Percentiles rank a stretch among this genome's conserved stretches.
These are phyloP conservation scores for Colletotrichum gigasporum DNA, from an alignment of 2,329 filamentous ascomycete genomes.

Conservation along the genomic window DNA sequence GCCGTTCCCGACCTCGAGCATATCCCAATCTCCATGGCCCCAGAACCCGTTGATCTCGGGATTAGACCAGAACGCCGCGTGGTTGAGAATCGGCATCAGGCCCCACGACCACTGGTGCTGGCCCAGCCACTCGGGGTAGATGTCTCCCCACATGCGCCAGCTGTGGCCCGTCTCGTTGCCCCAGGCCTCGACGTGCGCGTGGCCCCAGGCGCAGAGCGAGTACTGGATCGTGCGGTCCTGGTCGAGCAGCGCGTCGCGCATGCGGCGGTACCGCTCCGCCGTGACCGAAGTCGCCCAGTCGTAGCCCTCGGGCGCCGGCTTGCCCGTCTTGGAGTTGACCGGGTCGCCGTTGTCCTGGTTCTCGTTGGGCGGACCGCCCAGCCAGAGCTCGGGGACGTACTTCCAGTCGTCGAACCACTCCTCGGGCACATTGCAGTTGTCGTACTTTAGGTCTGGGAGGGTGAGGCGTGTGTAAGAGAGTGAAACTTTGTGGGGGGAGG, in stretches of 20 bases:
- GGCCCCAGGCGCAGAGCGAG: constrained; percentile 64
- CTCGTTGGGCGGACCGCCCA: constrained; percentile 42
- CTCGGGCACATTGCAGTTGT: constrained; percentile 59
- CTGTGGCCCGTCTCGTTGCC: constrained; percentile 57
- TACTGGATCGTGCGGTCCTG: constrained; percentile 58
- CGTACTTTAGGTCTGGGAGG: constrained; percentile 61
- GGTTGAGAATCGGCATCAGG: constrained; percentile 53
- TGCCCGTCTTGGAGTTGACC: constrained; percentile 40
- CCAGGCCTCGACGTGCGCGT: constrained; percentile 59
- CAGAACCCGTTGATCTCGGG: constrained; percentile 52
- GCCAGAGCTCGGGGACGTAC: constrained; percentile 37
- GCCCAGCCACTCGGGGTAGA: constrained; percentile 47
- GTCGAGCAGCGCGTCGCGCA: constrained; percentile 60
- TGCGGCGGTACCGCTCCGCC: constrained; percentile 54
- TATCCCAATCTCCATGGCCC: constrained; percentile 60
- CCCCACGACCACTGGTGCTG: constrained; percentile 36
- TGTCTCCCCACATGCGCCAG: constrained; percentile 56
- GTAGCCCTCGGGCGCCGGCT: constrained; percentile 56
- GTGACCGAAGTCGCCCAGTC: constrained; percentile 59
- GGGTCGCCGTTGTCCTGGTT: constrained; percentile 35
- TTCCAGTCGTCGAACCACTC: constrained; percentile 48
- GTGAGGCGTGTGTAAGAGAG: not conserved
- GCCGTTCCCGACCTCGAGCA: constrained; percentile 61
- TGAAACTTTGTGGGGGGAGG: not conserved
- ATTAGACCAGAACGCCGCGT: constrained; percentile 56